Evolutionary conservation across 139 green algal species (phyloP), one percentile per base, ranked within the genome.

Genomic region (Zygnema cylindricum): DNA sequence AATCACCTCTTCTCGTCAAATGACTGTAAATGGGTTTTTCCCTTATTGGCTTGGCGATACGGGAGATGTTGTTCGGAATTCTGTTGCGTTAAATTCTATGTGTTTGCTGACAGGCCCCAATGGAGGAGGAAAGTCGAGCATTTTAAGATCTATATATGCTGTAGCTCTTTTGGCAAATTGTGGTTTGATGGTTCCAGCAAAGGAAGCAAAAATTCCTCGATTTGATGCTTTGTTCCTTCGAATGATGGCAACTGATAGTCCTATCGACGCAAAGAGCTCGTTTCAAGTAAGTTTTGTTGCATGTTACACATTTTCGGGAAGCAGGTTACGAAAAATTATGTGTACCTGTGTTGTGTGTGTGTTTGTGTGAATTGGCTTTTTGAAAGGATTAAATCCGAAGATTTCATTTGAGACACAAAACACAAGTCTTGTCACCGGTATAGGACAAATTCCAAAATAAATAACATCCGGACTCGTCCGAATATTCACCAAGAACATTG

Each of bases 61-160:
- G 2, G 36, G 43, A 43, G 23, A 35, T 16, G 39, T 41, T 1
- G 86, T 91, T 7, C 38, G 43, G 25, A 91, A 91, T 35, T 42
- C 36, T 30, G 2, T 91, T 7, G 11, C 22, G 1, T 81, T 92
- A 30, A 55, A 43, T 21, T 92, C 88, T 3, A 87, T 92, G 69
- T 79, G 38, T 79, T 43, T 79, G 21, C 21, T 41, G 11, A 43
- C 77, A 69, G 85, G 85, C 1, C 85, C 85, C 0, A 90, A 90
- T 79, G 78, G 77, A 1, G 96, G 95, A 88, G 96, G 96, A 87
- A 99, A 99, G 92, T 96, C 92, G 43, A 98, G 96, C 0, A 85
- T 98, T 21, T 92, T 98, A 63, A 94, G 97, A 30, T 92, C 87
- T 0, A 77, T 95, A 0, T 92, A 86, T 21, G 95, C 96, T 0